phyloP scores from a whole-genome alignment of 1,284 basidiomycete species.

The Polyporus tsugae region DNA sequence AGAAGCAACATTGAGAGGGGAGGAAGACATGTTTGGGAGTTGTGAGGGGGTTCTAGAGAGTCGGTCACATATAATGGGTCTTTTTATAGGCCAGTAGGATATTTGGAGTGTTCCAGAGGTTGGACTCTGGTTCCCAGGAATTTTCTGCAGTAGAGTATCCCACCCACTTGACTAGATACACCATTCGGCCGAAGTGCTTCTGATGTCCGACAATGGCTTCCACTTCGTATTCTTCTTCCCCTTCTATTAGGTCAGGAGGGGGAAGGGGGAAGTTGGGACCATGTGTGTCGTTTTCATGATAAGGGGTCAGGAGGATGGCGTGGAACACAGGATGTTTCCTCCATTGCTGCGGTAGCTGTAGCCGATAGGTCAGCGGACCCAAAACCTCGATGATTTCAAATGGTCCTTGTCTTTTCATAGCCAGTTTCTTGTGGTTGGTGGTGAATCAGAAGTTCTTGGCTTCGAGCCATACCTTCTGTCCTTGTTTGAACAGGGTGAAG shows the following conservation, averaged over 20 bases:
- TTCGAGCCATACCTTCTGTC: constrained; percentile 14
- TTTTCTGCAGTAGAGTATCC: constrained; percentile 13
- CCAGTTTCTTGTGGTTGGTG: neutral
- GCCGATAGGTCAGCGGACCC: neutral
- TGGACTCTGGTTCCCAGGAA: neutral
- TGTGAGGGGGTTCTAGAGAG: neutral
- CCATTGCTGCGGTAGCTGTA: neutral
- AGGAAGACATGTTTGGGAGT: neutral
- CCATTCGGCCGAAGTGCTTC: neutral
- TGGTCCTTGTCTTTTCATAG: constrained; percentile 4
- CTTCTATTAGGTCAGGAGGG: constrained; percentile 22
- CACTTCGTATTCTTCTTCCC: constrained; percentile 27
- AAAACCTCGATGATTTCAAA: constrained; percentile 4
- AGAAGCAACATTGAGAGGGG: neutral
- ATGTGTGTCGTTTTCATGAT: constrained; percentile 24
- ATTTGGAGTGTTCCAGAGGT: neutral
- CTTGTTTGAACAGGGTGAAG: constrained; percentile 9
- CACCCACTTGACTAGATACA: constrained; percentile 25
- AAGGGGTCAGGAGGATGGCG: constrained; percentile 13
- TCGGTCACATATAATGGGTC: neutral
- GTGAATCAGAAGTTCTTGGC: constrained; percentile 8
- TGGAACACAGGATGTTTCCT: constrained; percentile 26
- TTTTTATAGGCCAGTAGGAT: neutral
- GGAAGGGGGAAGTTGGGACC: constrained; percentile 19
- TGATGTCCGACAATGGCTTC: constrained; percentile 25